A percentile compares a stretch with the other conserved stretches of the same genome.
Conservation (phyloP, 148 eudicot species). For the Camellia lanceoleosa region DNA sequence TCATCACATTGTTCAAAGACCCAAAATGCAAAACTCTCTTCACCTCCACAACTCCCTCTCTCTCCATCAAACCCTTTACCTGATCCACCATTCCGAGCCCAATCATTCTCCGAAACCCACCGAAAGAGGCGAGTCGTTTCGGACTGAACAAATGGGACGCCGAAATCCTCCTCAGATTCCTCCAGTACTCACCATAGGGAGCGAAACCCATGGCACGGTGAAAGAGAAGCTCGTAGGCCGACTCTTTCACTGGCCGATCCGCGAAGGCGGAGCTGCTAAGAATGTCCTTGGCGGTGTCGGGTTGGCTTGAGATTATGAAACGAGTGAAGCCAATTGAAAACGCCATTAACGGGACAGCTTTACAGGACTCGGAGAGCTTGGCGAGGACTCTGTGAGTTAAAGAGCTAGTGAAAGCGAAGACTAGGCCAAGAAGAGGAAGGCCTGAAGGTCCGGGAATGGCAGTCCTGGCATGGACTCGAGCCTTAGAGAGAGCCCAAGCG, state of each 20-base stretch:
- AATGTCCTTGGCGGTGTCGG: conserved; percentile 75
- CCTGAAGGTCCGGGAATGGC: too few species aligned
- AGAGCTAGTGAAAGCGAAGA: too few species aligned
- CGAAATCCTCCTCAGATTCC: conserved; percentile 64
- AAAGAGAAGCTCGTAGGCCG: conserved; percentile 75
- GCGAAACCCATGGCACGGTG: conserved; percentile 95
- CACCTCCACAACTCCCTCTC: conserved; percentile 42
- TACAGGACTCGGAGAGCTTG: conserved; percentile 16
- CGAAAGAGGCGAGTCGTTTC: conserved; percentile 36
- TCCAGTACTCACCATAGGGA: conserved; percentile 85
- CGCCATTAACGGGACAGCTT: conserved; percentile 55
- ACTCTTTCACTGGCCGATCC: conserved; percentile 82
- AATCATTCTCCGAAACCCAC: conserved; percentile 32
- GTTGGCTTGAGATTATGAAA: conserved; percentile 56
- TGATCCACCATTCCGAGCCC: conserved; percentile 46
- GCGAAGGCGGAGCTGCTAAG: conserved; percentile 66
- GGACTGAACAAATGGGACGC: conserved; percentile 72
- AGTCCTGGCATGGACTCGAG: too few species aligned
- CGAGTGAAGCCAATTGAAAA: conserved; percentile 83
- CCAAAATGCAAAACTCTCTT: conserved; percentile 60
- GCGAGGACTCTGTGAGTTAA: not conserved
- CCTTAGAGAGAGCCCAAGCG: too few species aligned
- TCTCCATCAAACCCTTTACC: conserved; percentile 30
- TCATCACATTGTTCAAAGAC: conserved; percentile 84
- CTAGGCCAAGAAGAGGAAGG: too few species aligned